A percentile compares a stretch with the other conserved stretches of the same genome.
These are phyloP conservation scores for Polygonum maritimum DNA, from an alignment of 148 eudicot species.

Conservation along the genomic window DNA sequence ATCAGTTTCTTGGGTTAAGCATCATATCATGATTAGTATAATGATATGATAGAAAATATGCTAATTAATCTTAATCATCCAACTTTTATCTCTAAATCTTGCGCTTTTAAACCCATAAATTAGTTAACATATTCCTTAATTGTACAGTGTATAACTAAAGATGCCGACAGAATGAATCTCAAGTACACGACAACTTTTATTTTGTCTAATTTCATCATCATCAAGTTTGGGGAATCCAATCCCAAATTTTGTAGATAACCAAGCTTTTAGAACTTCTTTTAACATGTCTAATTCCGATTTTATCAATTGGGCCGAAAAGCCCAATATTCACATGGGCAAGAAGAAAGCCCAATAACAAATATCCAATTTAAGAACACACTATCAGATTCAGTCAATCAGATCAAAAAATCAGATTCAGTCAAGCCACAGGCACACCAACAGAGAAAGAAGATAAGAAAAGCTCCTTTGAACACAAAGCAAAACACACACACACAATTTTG, in stretches of 20 bases:
- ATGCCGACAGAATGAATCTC: background rate
- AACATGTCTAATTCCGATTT: background rate
- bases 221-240: background rate
- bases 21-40: background rate
- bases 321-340: background rate
- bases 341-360: background rate
- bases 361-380: background rate
- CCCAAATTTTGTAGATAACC: background rate
- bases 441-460: background rate
- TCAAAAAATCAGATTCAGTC: background rate
- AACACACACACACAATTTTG: background rate
- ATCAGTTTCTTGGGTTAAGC: background rate
- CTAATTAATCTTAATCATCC: background rate
- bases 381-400: background rate
- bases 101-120: background rate
- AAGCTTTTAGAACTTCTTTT: background rate
- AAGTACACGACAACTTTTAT: background rate
- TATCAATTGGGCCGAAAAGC: background rate
- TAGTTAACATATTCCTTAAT: background rate
- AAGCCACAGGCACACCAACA: background rate
- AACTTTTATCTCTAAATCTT: background rate
- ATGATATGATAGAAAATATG: slow-evolving; percentile 1
- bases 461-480: background rate
- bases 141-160: background rate
- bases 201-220: background rate